Evolutionary conservation across 164 flowering plant genomes (phyloP).

Genomic region (Piper betle): DNA sequence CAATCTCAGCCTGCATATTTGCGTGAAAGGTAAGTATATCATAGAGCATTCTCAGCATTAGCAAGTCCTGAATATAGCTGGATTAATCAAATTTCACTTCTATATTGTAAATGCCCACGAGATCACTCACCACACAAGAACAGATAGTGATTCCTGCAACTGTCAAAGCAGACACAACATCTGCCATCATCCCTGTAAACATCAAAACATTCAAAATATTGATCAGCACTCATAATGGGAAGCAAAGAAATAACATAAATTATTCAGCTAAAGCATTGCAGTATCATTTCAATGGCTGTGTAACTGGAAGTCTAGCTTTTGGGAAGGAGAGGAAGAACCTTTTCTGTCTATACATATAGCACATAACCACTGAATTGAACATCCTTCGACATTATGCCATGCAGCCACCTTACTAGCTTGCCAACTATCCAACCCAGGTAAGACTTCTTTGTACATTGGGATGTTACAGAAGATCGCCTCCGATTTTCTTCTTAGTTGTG

Average conservation of each 20-base stretch:
- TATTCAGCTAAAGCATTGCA: neutral
- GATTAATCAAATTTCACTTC: neutral
- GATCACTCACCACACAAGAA: slow-evolving; percentile 79
- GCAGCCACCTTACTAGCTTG: slow-evolving; percentile 52
- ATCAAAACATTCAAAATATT: neutral
- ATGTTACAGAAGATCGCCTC: slow-evolving; percentile 37
- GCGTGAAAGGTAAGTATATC: neutral
- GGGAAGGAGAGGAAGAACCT: slow-evolving; percentile 35
- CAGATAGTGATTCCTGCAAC: slow-evolving; percentile 55
- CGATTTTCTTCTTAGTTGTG: slow-evolving; percentile 50
- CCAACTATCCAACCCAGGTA: slow-evolving; percentile 86
- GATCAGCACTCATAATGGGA: neutral
- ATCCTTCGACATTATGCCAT: slow-evolving; percentile 86
- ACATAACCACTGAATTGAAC: slow-evolving; percentile 77
- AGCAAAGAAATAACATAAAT: neutral
- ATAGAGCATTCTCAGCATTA: neutral
- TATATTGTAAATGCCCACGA: neutral
- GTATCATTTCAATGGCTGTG: too few species aligned
- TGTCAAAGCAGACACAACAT: slow-evolving; percentile 57
- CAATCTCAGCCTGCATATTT: slow-evolving; percentile 63
- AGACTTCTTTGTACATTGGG: slow-evolving; percentile 62
- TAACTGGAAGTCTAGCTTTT: neutral
- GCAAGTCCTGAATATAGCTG: too few species aligned
- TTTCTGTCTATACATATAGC: slow-evolving; percentile 65
- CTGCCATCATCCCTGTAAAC: slow-evolving; percentile 77